Evolutionary conservation across 2,329 filamentous ascomycete genomes (phyloP).

Genomic region (Neonectria neomacrospora): DNA sequence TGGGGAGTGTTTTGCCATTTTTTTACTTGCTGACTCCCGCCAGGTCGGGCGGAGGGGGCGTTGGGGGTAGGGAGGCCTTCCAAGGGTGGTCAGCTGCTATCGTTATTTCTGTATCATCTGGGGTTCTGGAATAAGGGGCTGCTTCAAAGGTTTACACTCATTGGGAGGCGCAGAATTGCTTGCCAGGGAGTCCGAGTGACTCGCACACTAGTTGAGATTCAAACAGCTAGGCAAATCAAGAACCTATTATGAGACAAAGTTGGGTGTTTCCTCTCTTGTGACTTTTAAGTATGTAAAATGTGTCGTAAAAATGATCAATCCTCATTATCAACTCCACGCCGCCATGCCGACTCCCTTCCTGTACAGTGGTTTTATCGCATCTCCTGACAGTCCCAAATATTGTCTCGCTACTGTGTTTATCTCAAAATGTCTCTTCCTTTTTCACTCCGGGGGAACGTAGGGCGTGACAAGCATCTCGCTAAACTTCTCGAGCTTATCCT

Average conservation of each 20-base stretch:
- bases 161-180: slow-evolving; percentile 5
- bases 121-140: slow-evolving; percentile 15
- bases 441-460: slow-evolving; percentile 72
- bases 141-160: slow-evolving; percentile 6
- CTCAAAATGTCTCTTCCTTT: slow-evolving; percentile 26
- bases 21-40: slow-evolving; percentile 30
- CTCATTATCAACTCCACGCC: slow-evolving; percentile 36
- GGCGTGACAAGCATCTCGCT: slow-evolving; percentile 85
- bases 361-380: slow-evolving; percentile 17
- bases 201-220: slow-evolving; percentile 15
- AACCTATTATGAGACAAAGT: slow-evolving; percentile 24
- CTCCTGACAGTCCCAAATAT: slow-evolving; percentile 23
- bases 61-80: slow-evolving; percentile 23
- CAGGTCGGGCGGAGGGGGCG: slow-evolving; percentile 35
- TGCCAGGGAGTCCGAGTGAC: slow-evolving; percentile 8
- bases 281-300: slow-evolving; percentile 25
- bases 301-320: slow-evolving; percentile 30
- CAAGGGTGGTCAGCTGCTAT: slow-evolving; percentile 20
- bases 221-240: slow-evolving; percentile 30
- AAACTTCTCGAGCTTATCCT: slow-evolving; percentile 92
- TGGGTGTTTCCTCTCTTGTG: slow-evolving; percentile 35
- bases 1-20: slow-evolving; percentile 21
- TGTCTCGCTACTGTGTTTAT: slow-evolving; percentile 17
- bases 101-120: slow-evolving; percentile 23
- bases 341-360: slow-evolving; percentile 13